phyloP scores from a whole-genome alignment of 768 basidiomycete genomes.

The Gymnopilus junonius region DNA sequence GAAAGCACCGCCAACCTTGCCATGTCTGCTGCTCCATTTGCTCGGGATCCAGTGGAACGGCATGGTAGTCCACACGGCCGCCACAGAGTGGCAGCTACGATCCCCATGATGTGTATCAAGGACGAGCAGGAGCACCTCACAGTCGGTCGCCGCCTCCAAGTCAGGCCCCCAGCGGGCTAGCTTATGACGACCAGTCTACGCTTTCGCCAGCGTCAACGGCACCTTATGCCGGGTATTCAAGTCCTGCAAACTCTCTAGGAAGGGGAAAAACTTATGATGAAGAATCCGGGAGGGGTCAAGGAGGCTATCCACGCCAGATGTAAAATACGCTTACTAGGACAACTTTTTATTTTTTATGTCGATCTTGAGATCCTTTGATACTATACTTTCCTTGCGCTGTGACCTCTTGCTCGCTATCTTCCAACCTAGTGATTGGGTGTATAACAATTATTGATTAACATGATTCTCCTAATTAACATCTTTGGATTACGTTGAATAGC shows the following conservation, averaged over 20 bases:
- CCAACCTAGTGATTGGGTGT: constrained; percentile 18
- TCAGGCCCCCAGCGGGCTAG: constrained; percentile 29
- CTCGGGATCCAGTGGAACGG: constrained; percentile 45
- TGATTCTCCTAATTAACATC: constrained; percentile 1
- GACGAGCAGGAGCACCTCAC: constrained; percentile 41
- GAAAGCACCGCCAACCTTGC: constrained; percentile 67
- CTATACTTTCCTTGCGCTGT: constrained; percentile 18
- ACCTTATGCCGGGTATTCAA: constrained; percentile 16
- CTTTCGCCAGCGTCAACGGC: constrained; percentile 34
- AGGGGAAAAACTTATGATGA: constrained; percentile 37
- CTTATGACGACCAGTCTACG: constrained; percentile 39
- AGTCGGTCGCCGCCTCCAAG: constrained; percentile 22
- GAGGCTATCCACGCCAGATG: constrained; percentile 29
- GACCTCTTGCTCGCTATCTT: constrained; percentile 10
- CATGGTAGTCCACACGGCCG: constrained; percentile 31
- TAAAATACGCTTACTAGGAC: constrained; percentile 26
- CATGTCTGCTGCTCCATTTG: constrained; percentile 60
- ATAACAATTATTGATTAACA: constrained; percentile 8
- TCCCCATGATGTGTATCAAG: constrained; percentile 60
- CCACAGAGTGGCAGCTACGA: constrained; percentile 41
- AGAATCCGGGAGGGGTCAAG: constrained; percentile 32
- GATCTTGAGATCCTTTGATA: constrained; percentile 14
- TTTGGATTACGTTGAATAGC: background rate
- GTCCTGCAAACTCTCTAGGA: constrained; percentile 18
- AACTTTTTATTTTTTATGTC: constrained; percentile 21